Percentiles rank a stretch among this genome's conserved stretches.
phyloP scores from a whole-genome alignment of 1,139 yeast genomes.

The Schwanniomyces etchellsii region DNA sequence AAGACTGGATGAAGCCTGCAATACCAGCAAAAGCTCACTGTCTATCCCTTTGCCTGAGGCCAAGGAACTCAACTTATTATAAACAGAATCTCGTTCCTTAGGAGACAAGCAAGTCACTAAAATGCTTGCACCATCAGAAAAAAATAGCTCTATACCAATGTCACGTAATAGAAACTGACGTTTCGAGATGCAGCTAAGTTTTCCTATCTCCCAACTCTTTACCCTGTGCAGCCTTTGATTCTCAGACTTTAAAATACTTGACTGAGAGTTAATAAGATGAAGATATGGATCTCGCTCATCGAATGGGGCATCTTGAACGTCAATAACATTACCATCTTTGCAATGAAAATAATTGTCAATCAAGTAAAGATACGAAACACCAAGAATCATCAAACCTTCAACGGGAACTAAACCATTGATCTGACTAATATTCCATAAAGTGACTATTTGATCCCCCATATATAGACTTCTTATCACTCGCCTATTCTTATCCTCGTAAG shows the following conservation, averaged over 20 bases:
- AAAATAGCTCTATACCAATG: conserved; percentile 72
- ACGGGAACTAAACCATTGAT: conserved; percentile 67
- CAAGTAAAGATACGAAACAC: conserved; percentile 57
- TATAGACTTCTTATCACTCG: conserved; percentile 63
- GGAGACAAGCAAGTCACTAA: conserved; percentile 52
- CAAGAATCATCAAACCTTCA: conserved; percentile 70
- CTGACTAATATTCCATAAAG: conserved; percentile 71
- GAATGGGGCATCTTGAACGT: conserved; percentile 59
- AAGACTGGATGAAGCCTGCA: conserved; percentile 37
- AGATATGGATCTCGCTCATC: conserved; percentile 62
- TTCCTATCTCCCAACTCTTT: conserved; percentile 51
- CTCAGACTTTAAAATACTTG: conserved; percentile 15
- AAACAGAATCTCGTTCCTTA: conserved; percentile 51
- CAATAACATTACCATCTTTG: conserved; percentile 56
- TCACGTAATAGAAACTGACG: conserved; percentile 72
- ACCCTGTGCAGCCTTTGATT: conserved; percentile 34
- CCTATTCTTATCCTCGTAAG: conserved; percentile 64
- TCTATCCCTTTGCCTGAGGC: conserved; percentile 47
- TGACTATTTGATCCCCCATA: conserved; percentile 64
- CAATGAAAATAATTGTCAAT: conserved; percentile 65
- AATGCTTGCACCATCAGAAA: conserved; percentile 65
- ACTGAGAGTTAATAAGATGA: conserved; percentile 45
- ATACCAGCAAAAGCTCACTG: conserved; percentile 45
- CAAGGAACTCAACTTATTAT: conserved; percentile 38
- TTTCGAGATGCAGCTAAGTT: conserved; percentile 59